phyloP scores from a whole-genome alignment of 2,329 filamentous ascomycete species.

The Ceratocystis cubensis region DNA sequence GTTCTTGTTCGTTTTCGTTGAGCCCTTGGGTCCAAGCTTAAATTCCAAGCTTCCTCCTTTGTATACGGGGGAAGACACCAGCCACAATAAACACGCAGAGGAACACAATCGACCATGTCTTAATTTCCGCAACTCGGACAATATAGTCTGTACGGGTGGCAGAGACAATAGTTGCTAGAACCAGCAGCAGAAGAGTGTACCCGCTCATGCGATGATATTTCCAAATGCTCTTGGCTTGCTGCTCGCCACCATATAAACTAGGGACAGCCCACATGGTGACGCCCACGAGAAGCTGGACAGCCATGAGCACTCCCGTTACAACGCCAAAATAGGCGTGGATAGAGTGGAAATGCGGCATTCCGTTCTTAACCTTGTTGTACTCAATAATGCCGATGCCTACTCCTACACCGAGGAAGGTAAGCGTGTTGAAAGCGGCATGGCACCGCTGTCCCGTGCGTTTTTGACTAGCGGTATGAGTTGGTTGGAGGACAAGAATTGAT shows the following conservation, averaged over 20 bases:
- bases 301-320: conserved; percentile 54
- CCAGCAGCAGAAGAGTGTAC: conserved; percentile 57
- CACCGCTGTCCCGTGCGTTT: conserved; percentile 49
- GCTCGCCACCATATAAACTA: conserved; percentile 60
- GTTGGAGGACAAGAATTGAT: conserved; percentile 74
- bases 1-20: conserved; percentile 3
- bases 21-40: neutral
- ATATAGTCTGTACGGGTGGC: conserved; percentile 70
- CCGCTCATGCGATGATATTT: conserved; percentile 77
- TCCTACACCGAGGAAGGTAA: conserved; percentile 49
- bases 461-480: conserved; percentile 63
- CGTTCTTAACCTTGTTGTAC: conserved; percentile 65
- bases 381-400: conserved; percentile 61
- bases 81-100: conserved; percentile 51
- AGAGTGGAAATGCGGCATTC: conserved; percentile 62
- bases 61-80: conserved; percentile 66
- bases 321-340: conserved; percentile 75
- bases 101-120: conserved; percentile 63
- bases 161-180: conserved; percentile 60
- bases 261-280: conserved; percentile 73
- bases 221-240: conserved; percentile 70
- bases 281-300: conserved; percentile 64
- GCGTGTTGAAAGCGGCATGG: conserved; percentile 58
- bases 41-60: conserved; percentile 65
- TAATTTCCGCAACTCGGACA: conserved; percentile 52